Evolutionary conservation across 2,329 filamentous ascomycete species (phyloP).

Genomic region (Coniochaeta ligniaria): DNA sequence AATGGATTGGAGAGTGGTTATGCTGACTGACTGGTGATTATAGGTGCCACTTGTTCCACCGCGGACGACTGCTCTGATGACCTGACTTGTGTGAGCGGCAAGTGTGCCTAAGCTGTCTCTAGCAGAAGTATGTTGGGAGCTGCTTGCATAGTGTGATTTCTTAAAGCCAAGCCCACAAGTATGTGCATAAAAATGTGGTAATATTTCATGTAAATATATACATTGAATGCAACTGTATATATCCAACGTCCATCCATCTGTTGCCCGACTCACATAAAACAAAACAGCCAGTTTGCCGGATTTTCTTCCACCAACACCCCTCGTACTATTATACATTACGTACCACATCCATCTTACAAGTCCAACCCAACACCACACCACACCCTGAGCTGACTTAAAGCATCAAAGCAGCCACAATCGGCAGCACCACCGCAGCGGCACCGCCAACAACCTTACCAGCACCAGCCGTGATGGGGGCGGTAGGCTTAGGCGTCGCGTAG

Average conservation of each 20-base stretch:
- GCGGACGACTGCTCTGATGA: constrained; percentile 1
- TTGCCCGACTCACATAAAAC: too few relatives aligned
- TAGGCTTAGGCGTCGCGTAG: not conserved
- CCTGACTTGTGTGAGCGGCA: not conserved
- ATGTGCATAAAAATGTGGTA: not conserved
- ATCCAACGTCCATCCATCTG: too few relatives aligned
- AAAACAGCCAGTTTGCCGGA: too few relatives aligned
- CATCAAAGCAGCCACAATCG: not conserved
- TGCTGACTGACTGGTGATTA: not conserved
- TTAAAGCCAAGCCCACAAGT: too few relatives aligned
- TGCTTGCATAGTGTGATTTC: too few relatives aligned
- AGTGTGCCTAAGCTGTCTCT: not conserved
- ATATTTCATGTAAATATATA: not conserved
- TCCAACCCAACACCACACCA: too few relatives aligned
- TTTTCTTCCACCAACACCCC: not conserved
- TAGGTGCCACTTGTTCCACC: not conserved
- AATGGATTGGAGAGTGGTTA: too few relatives aligned
- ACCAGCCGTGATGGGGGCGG: not conserved
- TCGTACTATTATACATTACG: not conserved
- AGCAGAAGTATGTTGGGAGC: not conserved
- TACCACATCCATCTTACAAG: not conserved
- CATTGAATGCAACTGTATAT: not conserved
- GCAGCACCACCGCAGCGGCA: not conserved
- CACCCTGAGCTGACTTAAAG: not conserved
- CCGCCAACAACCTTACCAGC: not conserved